Percentiles rank a stretch among this genome's conserved stretches.
Conservation (phyloP, 2,329 filamentous ascomycete species). For the Exserohilum turcica region DNA sequence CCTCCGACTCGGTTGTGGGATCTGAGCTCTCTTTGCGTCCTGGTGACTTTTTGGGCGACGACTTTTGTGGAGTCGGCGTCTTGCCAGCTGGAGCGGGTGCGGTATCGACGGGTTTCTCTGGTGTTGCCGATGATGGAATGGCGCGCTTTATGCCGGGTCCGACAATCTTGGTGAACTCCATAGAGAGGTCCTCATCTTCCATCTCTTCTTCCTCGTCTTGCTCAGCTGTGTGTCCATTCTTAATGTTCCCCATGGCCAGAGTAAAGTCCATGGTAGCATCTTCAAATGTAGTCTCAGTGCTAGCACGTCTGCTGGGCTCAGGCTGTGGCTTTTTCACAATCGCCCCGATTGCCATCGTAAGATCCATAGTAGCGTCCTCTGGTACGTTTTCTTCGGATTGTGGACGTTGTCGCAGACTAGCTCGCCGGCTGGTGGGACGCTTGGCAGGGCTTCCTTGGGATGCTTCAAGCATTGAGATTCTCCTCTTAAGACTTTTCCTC, state of each 20-base stretch:
- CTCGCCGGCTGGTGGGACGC: conserved; percentile 40
- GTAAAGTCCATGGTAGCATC: conserved; percentile 51
- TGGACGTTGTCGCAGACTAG: conserved; percentile 48
- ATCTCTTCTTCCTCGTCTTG: conserved; percentile 13
- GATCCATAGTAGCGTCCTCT: conserved; percentile 50
- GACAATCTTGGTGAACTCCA: conserved; percentile 58
- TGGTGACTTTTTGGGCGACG: conserved; percentile 35
- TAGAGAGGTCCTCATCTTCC: conserved; percentile 54
- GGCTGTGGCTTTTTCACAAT: conserved; percentile 33
- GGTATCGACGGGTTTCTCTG: conserved; percentile 24
- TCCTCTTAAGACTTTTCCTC: conserved; percentile 51
- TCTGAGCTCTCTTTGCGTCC: conserved; percentile 16
- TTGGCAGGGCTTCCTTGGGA: conserved; percentile 47
- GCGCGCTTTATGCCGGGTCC: conserved; percentile 50
- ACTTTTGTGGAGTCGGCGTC: conserved; percentile 31
- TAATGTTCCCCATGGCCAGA: conserved; percentile 46
- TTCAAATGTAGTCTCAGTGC: conserved; percentile 33
- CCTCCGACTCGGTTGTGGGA: conserved; percentile 7
- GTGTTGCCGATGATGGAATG: conserved; percentile 20
- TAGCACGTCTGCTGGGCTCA: conserved; percentile 28
- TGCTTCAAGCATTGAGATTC: conserved; percentile 48
- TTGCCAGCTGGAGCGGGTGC: conserved; percentile 17
- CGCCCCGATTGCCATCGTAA: conserved; percentile 46
- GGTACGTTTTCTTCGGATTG: conserved; percentile 44
- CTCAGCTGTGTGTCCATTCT: conserved; percentile 17